Conservation (phyloP, 106 monocot genomes). For the Acorus gramineus region DNA sequence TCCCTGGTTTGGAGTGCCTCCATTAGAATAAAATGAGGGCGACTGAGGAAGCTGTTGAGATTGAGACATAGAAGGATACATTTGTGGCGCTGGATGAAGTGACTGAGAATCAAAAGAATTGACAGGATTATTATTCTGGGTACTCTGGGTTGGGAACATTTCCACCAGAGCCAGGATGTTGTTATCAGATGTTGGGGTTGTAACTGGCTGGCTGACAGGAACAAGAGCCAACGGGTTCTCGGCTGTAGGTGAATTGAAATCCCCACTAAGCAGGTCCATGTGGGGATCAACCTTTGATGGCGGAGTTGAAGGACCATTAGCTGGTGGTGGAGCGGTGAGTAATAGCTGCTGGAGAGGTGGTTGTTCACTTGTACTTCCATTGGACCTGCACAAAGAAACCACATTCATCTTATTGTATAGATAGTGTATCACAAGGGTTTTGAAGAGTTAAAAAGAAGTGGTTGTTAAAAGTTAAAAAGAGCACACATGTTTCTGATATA, state of each 20-base stretch:
- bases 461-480: too few species aligned
- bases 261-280: conserved; percentile 59
- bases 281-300: conserved; percentile 30
- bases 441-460: too few species aligned
- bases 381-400: conserved; percentile 19
- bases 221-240: conserved; percentile 61
- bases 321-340: conserved; percentile 43
- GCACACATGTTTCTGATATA: not conserved
- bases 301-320: conserved; percentile 34
- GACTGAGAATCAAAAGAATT: conserved; percentile 19
- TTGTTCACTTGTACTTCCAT: conserved; percentile 29
- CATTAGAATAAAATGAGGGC: conserved; percentile 32
- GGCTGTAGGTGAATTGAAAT: conserved; percentile 27
- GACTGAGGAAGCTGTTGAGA: conserved; percentile 25
- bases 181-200: conserved; percentile 48
- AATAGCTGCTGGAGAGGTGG: conserved; percentile 41
- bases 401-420: not conserved
- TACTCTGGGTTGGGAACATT: conserved; percentile 30
- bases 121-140: conserved; percentile 27
- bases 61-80: conserved; percentile 9
- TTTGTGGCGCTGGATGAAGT: conserved; percentile 18
- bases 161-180: conserved; percentile 74
- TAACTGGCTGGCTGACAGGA: conserved; percentile 36
- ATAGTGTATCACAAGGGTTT: too few species aligned
- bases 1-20: conserved; percentile 12